Evolutionary conservation across 495 filamentous ascomycete genomes (phyloP), one percentile per base, ranked within the genome.

Genomic region (Aspergillus leporis): DNA sequence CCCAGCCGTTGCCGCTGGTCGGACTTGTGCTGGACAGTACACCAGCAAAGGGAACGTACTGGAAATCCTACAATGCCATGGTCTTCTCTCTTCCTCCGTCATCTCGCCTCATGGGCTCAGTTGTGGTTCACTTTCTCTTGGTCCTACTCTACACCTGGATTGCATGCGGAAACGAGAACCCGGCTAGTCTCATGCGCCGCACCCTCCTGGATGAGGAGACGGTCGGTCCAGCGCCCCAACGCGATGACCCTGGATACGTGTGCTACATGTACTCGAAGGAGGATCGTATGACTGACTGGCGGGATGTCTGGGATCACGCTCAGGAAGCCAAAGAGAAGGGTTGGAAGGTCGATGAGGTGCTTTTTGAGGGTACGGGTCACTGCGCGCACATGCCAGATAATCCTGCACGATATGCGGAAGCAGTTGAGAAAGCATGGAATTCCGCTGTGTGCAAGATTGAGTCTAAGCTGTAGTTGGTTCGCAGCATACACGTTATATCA

Each of bases 11-110:
- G 32, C 52, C 52, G 36, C 52, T 55, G 36, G n/a, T 55, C 21
- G 52, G 52, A 0, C 16, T 55, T 0, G 38, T 55, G 38, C 52
- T 55, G 36, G 52, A 55, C 22, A 55, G 52, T 30, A 28, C 52
- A 16, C 52, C 52, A 1, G 52, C 52, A 2, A 55, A 55, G 8
- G 52, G 52, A 4, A 55, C 52, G 0, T 55, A 55, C 22, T 55
- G 52, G 52, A 55, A 55, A 18, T 43, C 34, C 6, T 55, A 55
- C 52, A 30, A 55, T 22, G 52, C 52, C 19, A 55, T 55, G 52
- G 52, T 55, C 22, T 55, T 55, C 36, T 55, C 52, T 10, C 38
- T 55, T 3, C 52, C 52, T 0, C 52, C 52, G 19, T 45, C 52
- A 5, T 19, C 19, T 41, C 36, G 52, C 19, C 5, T 41, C 0